Base-by-base conservation (phyloP, 1,284 basidiomycete genomes). In the Inonotus hispidus region DNA sequence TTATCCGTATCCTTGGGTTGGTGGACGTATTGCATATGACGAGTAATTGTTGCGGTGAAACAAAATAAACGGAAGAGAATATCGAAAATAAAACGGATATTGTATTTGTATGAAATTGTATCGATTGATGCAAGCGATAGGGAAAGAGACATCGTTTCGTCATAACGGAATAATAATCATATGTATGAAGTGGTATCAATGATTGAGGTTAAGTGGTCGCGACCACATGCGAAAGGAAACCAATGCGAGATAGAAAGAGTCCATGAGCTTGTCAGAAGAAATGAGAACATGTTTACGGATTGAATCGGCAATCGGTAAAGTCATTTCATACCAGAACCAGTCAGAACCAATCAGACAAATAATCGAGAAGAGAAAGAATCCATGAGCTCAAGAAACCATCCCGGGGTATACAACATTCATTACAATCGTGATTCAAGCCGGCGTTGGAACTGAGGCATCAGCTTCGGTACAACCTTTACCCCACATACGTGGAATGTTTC, bases 1-100 rank as follows among this genome's bases (percentile, higher is more conserved):
- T 68, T 92, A 92, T 68, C 81, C 83, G 1, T 92, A 85, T 70
- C 77, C 87, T 10, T 92, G 88, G 82, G 76, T 82, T 35, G 85
- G 87, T 37, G 90, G 78, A 0, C 75, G 90, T 38, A 77, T 92
- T 21, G 89, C 77, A 8, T 97, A 93, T 69, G 89, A 49, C 25
- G 25, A 19, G 25, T 49, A 5, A 49, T 25, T 25, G 27, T 29
- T 49, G 27, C 1, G 16, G 25, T 23, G 10, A 4, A 49, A 8
- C 5, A 8, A 25, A 49, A 49, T 5, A 45, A 45, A n/a, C n/a
- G n/a, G 41, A 45, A 4, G 21, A n/a, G 41, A 5, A 13, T n/a
- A n/a, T n/a, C n/a, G n/a, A n/a, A n/a, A n/a, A n/a, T 13, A 45
- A 4, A 13, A 45, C 21, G 16, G 3, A 14, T 32, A 32, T 32